phyloP scores from a whole-genome alignment of 2,329 filamentous ascomycete genomes.

The Amesomyces nigricolor region DNA sequence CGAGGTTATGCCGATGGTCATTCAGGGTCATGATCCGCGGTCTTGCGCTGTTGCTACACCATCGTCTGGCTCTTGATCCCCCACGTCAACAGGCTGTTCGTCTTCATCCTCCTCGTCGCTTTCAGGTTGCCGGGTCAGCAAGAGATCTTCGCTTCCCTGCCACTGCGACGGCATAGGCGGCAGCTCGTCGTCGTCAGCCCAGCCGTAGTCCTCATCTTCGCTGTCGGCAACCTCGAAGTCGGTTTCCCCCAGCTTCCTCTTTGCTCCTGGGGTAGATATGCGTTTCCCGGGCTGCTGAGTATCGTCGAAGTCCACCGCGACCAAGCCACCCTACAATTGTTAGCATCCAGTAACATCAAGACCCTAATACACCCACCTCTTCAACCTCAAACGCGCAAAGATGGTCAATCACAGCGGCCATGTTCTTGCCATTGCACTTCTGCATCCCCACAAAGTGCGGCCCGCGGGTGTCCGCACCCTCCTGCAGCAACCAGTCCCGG shows the following conservation, averaged over 20 bases:
- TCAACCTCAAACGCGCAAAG: conserved; percentile 47
- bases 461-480: conserved; percentile 40
- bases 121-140: conserved; percentile 38
- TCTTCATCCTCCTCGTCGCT: conserved; percentile 35
- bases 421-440: conserved; percentile 54
- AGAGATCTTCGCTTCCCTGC: conserved; percentile 61
- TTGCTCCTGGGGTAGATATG: conserved; percentile 41
- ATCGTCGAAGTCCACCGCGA: conserved; percentile 38
- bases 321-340: conserved; percentile 38
- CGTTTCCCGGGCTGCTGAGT: conserved; percentile 32
- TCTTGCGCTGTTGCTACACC: background rate
- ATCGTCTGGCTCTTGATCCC: conserved; percentile 21
- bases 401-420: conserved; percentile 36
- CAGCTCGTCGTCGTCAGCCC: conserved; percentile 62
- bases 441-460: conserved; percentile 58
- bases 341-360: conserved; percentile 10
- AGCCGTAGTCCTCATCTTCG: conserved; percentile 65
- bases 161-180: conserved; percentile 58
- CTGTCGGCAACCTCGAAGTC: conserved; percentile 56
- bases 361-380: conserved; percentile 34
- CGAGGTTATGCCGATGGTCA: background rate
- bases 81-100: conserved; percentile 24
- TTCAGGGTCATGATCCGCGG: background rate
- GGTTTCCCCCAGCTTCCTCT: conserved; percentile 60
- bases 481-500: conserved; percentile 65